A percentile compares a stretch with the other conserved stretches of the same genome.
These are phyloP conservation scores for Chytridium lagenaria DNA, from an alignment of 371 early-diverging fungal genomes.

Conservation along the genomic window DNA sequence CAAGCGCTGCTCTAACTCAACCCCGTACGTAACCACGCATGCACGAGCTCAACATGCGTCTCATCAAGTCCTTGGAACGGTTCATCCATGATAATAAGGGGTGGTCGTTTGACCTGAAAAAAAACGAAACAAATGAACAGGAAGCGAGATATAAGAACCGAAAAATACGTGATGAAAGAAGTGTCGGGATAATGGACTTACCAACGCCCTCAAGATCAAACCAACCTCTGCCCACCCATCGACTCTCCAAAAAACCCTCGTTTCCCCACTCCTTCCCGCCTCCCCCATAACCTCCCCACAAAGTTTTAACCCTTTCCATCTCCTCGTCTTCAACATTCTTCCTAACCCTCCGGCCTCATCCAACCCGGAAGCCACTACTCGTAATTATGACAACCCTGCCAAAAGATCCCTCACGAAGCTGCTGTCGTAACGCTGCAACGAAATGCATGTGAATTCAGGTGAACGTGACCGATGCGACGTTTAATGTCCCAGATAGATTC, in stretches of 20 bases:
- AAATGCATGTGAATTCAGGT: slow-evolving; percentile 68
- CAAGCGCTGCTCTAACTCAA: too few species aligned
- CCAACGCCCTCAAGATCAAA: slow-evolving; percentile 59
- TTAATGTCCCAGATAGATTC: slow-evolving; percentile 68
- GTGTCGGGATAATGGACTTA: too few species aligned
- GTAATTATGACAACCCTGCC: slow-evolving; percentile 49
- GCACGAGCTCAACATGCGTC: too few species aligned
- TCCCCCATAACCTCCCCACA: slow-evolving; percentile 55
- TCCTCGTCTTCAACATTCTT: slow-evolving; percentile 17
- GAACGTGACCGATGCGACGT: slow-evolving; percentile 55
- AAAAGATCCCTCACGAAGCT: slow-evolving; percentile 54
- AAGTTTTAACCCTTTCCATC: slow-evolving; percentile 32
- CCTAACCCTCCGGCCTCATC: slow-evolving; percentile 29
- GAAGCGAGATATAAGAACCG: too few species aligned
- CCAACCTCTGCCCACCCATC: slow-evolving; percentile 65
- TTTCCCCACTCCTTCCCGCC: slow-evolving; percentile 29
- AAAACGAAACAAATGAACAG: too few species aligned
- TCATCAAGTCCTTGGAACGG: too few species aligned
- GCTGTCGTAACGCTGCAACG: slow-evolving; percentile 48
- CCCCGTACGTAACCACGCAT: too few species aligned
- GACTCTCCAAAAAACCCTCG: slow-evolving; percentile 54
- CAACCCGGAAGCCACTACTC: slow-evolving; percentile 22
- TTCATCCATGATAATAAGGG: too few species aligned
- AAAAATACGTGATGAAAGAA: too few species aligned
- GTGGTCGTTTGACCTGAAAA: too few species aligned